Evolutionary conservation across 495 filamentous ascomycete species (phyloP).

Genomic region (Talaromyces adpressus): DNA sequence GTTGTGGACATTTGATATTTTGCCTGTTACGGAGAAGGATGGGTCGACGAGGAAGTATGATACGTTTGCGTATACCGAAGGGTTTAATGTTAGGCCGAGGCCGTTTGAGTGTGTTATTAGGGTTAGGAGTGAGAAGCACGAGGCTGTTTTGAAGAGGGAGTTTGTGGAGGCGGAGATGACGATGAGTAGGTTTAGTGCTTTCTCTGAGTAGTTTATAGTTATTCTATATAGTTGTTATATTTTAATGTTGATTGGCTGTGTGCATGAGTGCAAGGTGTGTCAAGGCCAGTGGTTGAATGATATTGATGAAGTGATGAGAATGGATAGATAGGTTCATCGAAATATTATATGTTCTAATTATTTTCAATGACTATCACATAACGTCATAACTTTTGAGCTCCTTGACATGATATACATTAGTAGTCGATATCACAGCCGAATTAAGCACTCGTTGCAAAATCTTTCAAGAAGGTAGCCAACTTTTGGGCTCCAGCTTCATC

Average conservation of each 20-base stretch:
- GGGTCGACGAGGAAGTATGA: conserved; percentile 12
- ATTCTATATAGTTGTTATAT: not conserved
- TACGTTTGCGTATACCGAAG: conserved; percentile 19
- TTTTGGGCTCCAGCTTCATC: conserved; percentile 49
- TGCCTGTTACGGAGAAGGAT: conserved; percentile 37
- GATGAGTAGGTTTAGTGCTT: not conserved
- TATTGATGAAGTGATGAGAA: not conserved
- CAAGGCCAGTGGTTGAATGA: not conserved
- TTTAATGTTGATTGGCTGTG: not conserved
- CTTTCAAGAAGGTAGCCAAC: conserved; percentile 48
- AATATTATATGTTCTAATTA: not conserved
- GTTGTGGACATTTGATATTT: conserved; percentile 48
- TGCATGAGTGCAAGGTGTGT: not conserved
- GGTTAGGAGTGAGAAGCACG: conserved; percentile 9
- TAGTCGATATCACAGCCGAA: not conserved
- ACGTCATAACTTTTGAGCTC: not conserved
- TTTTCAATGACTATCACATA: not conserved
- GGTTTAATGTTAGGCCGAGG: conserved; percentile 17
- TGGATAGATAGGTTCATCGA: not conserved
- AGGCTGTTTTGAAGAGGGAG: conserved; percentile 9
- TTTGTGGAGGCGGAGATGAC: not conserved
- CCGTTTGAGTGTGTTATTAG: conserved; percentile 15
- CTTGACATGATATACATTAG: not conserved
- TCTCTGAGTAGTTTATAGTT: not conserved
- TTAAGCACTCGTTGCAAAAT: conserved; percentile 34